Base-by-base conservation (phyloP, 192 early-diverging fungal species). In the Coemansia sp. region DNA sequence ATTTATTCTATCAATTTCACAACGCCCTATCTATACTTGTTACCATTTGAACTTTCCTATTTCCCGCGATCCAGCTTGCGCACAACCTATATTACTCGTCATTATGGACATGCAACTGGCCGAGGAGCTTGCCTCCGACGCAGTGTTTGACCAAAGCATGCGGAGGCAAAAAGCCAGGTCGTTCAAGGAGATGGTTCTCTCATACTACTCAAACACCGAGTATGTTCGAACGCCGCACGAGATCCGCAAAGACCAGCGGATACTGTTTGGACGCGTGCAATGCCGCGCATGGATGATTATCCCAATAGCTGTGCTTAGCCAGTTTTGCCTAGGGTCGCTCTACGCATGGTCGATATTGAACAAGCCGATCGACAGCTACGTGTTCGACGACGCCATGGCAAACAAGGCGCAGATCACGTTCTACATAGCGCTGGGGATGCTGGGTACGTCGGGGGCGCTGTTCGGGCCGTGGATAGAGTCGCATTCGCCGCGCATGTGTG, bases 381-480 rank as follows among this genome's bases (percentile, higher is more conserved):
- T 90, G 32, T 90, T 73, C 65, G 83, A 80, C 36, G 65, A 85
- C 63, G 67, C 82, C 4, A 74, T 67, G 34, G 78, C 68, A 6
- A 86, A 85, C 58, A 66, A 67, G 29, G 85, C 86, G 50, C 62
- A 84, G 54, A 86, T 86, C 48, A 89, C 89, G 17, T 92, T 92
- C 75, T 91, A 89, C 65, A 81, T 92, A 67, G 89, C 91, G 9
- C 84, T 92, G 53, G 91, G 87, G 34, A 86, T 88, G 82, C 89
- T 92, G 65, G 90, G 91, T 25, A 59, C 81, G 32, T 85, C 89
- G 9, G 86, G 88, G 33, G 89, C 89, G 20, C 42, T 87, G n/a
- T 83, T 89, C 53, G 91, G 91, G 8, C 91, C 91, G 0, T 92
- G 91, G 91, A 81, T 92, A 56, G 91, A 92, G 71, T 86, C 88